A percentile compares a stretch with the other conserved stretches of the same genome.
phyloP scores from a whole-genome alignment of 371 early-diverging fungal species.

The Zychaea mexicana region DNA sequence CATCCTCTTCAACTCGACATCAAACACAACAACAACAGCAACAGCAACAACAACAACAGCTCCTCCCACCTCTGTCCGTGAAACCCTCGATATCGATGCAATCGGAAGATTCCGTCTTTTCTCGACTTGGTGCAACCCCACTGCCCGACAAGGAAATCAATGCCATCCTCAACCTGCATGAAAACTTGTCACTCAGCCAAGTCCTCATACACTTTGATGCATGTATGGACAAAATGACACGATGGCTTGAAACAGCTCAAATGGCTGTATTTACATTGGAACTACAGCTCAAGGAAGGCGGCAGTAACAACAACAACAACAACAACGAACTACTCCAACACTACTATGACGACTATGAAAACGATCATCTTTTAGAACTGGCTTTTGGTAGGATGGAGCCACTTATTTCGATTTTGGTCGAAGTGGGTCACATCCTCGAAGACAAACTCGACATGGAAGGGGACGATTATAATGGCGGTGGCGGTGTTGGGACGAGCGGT shows the following conservation, averaged over 20 bases:
- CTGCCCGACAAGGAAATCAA: conserved; percentile 39
- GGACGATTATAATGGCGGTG: background rate
- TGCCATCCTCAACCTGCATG: conserved; percentile 29
- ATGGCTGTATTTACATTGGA: conserved; percentile 57
- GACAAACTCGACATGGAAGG: conserved; percentile 37
- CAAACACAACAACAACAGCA: no score
- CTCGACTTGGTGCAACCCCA: conserved; percentile 14
- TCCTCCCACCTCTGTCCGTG: conserved; percentile 12
- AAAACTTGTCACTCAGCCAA: conserved; percentile 41
- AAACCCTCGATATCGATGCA: conserved; percentile 17
- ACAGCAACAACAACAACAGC: conserved; percentile 1
- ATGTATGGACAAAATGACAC: conserved; percentile 35
- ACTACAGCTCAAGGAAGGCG: conserved; percentile 46
- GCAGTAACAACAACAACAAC: no score
- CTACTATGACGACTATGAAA: no score
- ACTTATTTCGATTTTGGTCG: conserved; percentile 45
- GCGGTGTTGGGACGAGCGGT: no score
- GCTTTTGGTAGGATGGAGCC: conserved; percentile 52
- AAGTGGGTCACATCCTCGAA: conserved; percentile 44
- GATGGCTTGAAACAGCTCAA: conserved; percentile 57
- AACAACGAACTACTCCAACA: no score
- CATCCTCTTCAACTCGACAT: no score
- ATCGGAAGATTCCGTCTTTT: conserved; percentile 15
- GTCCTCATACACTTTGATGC: conserved; percentile 33
- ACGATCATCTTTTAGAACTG: conserved; percentile 38